Base-by-base conservation (phyloP, 257 asterid species). In the Ilex asprella region DNA sequence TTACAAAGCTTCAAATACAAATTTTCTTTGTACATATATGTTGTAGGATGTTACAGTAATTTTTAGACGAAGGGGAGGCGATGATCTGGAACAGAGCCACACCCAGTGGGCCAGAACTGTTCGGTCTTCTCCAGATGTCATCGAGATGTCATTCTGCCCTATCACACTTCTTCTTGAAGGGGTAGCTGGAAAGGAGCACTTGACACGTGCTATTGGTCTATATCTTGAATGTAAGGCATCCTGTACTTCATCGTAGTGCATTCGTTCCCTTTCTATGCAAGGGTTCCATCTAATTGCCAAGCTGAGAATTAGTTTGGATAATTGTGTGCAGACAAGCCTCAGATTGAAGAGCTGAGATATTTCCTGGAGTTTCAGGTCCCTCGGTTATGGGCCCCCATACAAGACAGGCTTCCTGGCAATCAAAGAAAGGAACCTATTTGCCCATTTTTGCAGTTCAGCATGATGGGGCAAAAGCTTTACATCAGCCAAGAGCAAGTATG, bases 51-150 rank as follows among this genome's bases (percentile, higher is more conserved):
- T 84, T 44, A 89, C 96, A 0, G 87, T 84, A 64, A 89, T 86
- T 69, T 89, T 86, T 76, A 74, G 95, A 81, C 76, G 96, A 78
- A 86, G 91, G 64, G 95, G 96, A 68, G 97, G 95, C 67, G 97
- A 86, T 70, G 95, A 86, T 79, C 80, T 89, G 67, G 95, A 89
- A 71, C 95, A 82, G 76, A 82, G 80, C 83, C 95, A 89, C 76
- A 69, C 67, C 59, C 86, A 78, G 46, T 86, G 95, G 96, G 91
- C 73, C 6, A 77, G 67, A 72, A 84, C 97, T 0, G 84, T 89
- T 32, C 72, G 70, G 64, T 86, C 91, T 43, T 83, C 94, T 35
- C 97, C 95, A 30, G 95, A 86, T 72, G 96, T 89, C 32, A 89
- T 89, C 55, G 93, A 89, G 72, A 86, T 89, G 96, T 76, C 88